Evolutionary conservation across 2,329 filamentous ascomycete species (phyloP), one percentile per base, ranked within the genome.

Genomic region (Reticulascus tulasneorum): DNA sequence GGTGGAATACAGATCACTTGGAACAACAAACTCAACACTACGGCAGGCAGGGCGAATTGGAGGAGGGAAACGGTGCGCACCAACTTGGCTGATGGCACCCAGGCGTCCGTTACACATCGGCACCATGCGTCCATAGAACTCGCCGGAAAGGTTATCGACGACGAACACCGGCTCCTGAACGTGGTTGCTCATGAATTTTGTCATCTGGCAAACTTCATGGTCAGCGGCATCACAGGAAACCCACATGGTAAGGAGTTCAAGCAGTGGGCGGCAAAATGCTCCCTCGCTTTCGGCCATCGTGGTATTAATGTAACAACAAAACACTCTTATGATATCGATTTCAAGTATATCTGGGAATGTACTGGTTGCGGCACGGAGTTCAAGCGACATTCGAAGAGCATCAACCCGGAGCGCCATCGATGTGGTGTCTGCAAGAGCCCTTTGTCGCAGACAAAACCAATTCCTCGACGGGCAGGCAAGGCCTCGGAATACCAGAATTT

Each of bases 181-280:
- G 89, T 93, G 0, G 65, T 97, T n/a, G 88, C 91, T 0, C 93
- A 98, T 58, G 93, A 98, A 52, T 97, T 93, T 66, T 97, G 93
- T 59, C 93, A 98, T 55, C 67, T 97, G 2, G 83, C 87, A 27
- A 94, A 89, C 51, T 96, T 91, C 59, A 94, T 97, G 79, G 69
- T 97, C 45, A 82, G 75, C 31, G 79, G 82, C 23, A 67, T 90
- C 23, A 82, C 77, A 27, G 81, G 79, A 37, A 82, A 86, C 43
- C 87, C 89, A 0, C 90, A 96, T 55, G 90, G 90, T 16, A 73
- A 76, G 10, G 84, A 86, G 50, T 96, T 96, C 72, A 90, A 94
- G 59, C 55, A 61, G 2, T 95, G 88, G 80, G 82, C 70, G 5
- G 51, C 57, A 33, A 75, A 68, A 58, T 77, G 66, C 60, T 76